Base-by-base conservation (phyloP, 176 grass and related monocot species). In the Lolium perenne region DNA sequence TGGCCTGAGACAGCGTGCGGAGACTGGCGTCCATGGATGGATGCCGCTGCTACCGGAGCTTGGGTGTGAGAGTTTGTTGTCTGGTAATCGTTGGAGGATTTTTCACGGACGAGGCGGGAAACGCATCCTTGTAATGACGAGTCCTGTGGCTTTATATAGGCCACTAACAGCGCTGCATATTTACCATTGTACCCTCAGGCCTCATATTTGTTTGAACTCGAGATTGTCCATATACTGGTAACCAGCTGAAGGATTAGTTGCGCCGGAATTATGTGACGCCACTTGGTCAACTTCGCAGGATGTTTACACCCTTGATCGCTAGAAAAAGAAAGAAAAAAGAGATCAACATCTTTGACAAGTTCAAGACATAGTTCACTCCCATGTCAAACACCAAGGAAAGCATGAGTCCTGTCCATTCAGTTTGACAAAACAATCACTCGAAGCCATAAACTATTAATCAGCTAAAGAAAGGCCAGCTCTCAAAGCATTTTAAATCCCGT, bases 1-100 rank as follows among this genome's bases (percentile, higher is more conserved):
- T 91, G 6, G 77, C 71, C 61, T 81, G 85, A 5, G 81, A 57
- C 29, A 85, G 82, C 8, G 77, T 76, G 60, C 81, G 82, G 81
- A 88, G 60, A 60, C 76, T 88, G 29, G 43, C 71, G 62, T 91
- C 90, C 90, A 91, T 91, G n/a, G 47, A 73, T 51, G 70, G 70
- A 26, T 23, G 69, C n/a, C 14, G 14, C 50, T 6, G 51, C 15
- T 49, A 59, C 25, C 16, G 1, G 15, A 65, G 60, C 68, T 43
- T 43, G 41, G 41, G 32, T 35, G 32, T 35, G 32, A 35, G 32
- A 35, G 1, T 35, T 35, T 2, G 32, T 35, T 35, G 4, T 21
- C 43, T 15, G 6, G 58, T 71, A 79, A 79, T 75, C 59, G 58
- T 7, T 9, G 10, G 38, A 7, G 65, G 38, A 26, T 6, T 10